Percentiles rank a stretch among this genome's conserved stretches.
Conservation (phyloP, 805 yeast genomes). For the Saturnispora bothae region DNA sequence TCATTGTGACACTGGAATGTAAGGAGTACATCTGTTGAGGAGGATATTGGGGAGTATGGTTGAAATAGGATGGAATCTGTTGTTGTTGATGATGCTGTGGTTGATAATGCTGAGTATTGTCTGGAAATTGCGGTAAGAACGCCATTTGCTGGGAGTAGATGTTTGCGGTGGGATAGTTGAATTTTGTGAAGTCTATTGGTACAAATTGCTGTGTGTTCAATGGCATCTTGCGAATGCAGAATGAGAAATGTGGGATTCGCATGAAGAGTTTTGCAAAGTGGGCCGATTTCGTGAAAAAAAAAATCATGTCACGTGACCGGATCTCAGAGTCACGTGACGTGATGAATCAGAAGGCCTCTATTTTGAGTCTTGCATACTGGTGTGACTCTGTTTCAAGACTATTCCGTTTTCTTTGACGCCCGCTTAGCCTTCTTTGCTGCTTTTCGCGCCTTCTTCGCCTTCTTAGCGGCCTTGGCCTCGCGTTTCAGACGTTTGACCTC, state of each 20-base stretch:
- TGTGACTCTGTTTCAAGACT: no score
- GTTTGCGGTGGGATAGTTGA: neutral
- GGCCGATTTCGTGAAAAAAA: no score
- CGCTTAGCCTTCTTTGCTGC: slow-evolving; percentile 15
- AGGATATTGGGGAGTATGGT: neutral
- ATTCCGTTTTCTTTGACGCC: slow-evolving; percentile 8
- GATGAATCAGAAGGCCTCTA: no score
- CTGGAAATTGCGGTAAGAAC: neutral
- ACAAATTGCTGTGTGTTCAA: slow-evolving; percentile 1
- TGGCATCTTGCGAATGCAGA: slow-evolving; percentile 1
- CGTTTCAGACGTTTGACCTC: slow-evolving; percentile 17
- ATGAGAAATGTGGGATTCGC: no score
- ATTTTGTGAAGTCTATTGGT: neutral
- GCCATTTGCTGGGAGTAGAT: slow-evolving; percentile 1
- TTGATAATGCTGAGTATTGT: neutral
- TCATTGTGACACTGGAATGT: neutral
- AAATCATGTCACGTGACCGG: no score
- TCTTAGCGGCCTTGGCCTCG: slow-evolving; percentile 17
- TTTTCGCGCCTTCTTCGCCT: slow-evolving; percentile 15
- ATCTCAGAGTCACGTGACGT: no score
- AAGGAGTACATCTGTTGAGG: neutral
- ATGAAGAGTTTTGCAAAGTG: no score
- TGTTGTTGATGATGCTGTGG: slow-evolving; percentile 4
- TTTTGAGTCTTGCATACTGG: no score
- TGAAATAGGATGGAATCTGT: neutral